Evolutionary conservation across 2,329 filamentous ascomycete genomes (phyloP).

Genomic region (Paraconiothyrium brasiliense): DNA sequence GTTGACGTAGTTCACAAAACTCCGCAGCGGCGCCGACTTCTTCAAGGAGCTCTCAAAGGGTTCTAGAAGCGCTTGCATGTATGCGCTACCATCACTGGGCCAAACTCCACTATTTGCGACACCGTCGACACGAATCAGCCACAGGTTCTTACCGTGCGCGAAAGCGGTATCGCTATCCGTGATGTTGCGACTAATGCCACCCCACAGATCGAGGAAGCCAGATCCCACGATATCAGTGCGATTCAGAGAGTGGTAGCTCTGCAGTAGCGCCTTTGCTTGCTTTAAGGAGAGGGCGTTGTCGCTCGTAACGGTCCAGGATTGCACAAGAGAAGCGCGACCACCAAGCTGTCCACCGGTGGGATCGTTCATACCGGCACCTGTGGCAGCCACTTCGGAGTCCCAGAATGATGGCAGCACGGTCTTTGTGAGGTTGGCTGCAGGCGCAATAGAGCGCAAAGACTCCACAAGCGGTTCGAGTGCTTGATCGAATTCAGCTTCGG

Average conservation of each 20-base stretch:
- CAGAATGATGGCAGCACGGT: neutral
- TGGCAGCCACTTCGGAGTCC: constrained; percentile 1
- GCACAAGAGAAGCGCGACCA: constrained; percentile 3
- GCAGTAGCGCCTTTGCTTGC: constrained; percentile 1
- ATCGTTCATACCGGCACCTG: neutral
- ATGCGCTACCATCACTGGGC: constrained; percentile 6
- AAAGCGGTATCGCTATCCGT: neutral
- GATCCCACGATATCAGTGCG: neutral
- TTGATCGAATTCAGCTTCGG: constrained; percentile 1
- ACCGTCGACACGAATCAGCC: constrained; percentile 6
- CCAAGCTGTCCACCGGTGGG: neutral
- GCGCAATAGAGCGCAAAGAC: constrained; percentile 1
- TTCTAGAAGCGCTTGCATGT: neutral
- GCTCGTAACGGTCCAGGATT: constrained; percentile 3
- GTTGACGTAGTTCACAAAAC: constrained; percentile 10
- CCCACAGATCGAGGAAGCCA: constrained; percentile 2
- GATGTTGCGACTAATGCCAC: neutral
- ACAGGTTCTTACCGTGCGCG: constrained; percentile 4
- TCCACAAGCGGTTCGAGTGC: neutral
- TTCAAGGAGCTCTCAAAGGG: constrained; percentile 3
- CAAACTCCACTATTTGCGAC: neutral
- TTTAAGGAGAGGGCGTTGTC: neutral
- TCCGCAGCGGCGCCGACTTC: constrained; percentile 3
- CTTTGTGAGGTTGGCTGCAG: neutral
- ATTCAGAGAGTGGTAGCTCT: constrained; percentile 4